Evolutionary conservation across 129 eudicot genomes (phyloP), one percentile per base, ranked within the genome.

Genomic region (Lonicera japonica): DNA sequence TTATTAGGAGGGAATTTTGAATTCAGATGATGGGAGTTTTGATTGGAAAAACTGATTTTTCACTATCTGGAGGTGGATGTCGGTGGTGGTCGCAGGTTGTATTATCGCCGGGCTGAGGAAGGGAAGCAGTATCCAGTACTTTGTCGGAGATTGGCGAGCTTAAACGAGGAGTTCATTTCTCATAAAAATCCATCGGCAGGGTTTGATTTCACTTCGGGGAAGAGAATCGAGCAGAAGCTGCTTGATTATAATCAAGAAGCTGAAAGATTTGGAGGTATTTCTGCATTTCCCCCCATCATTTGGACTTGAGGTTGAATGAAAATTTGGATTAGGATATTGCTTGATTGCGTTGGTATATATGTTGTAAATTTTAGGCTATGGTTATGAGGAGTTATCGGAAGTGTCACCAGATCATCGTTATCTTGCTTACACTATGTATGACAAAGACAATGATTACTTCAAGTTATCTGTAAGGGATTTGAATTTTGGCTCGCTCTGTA

Each of bases 401-500:
- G 85, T 92, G 36, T 92, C 98, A 11, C 98, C 98, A 17, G 96
- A 82, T 78, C 98, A 92, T 68, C 84, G 88, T 11, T 84, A 52
- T 75, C 79, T 92, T 73, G 98, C 96, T 5, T 87, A 92, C 79
- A 87, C 98, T 19, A 82, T 92, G 98, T 92, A 82, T 62, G 98
- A 84, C 60, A 92, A 92, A 77, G 98, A 92, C 52, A 84, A 92
- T 60, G 99, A 82, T 70, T 82, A 51, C 77, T 92, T 92, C 61
- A 87, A 74, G 71, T 83, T 92, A 68, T 92, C 86, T 5, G 99
- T 88, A 18, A 78, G 83, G 66, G 95, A 92, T 72, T 75, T 88
- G 74, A 82, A 84, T 75, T 76, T 72, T 16, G 91, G 96, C 21
- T 66, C 87, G 11, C 86, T 85, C 18, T 85, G 91, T 83, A 81